Conservation (phyloP, 2,329 filamentous ascomycete species). For the Colletotrichum nymphaeae region DNA sequence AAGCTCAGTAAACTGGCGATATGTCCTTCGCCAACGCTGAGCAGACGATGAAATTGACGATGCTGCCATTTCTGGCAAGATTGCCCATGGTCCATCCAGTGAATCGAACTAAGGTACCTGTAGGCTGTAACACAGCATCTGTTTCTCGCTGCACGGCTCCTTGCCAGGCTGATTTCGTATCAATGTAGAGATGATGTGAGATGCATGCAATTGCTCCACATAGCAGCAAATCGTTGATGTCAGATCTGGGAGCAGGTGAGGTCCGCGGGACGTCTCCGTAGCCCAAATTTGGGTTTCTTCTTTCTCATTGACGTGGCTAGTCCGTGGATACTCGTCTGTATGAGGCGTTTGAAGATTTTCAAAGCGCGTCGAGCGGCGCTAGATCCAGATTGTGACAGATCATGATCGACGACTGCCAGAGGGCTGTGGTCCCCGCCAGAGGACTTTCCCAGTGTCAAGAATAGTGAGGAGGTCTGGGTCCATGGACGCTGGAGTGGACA, state of each 20-base stretch:
- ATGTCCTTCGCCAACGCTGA: neutral
- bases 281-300: neutral
- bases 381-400: constrained; percentile 38
- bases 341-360: constrained; percentile 13
- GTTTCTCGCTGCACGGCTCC: neutral
- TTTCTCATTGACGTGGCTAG: constrained; percentile 1
- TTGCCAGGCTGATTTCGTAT: constrained; percentile 3
- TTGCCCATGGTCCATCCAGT: neutral
- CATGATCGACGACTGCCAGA: constrained; percentile 33
- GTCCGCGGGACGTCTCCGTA: neutral
- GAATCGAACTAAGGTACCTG: neutral
- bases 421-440: constrained; percentile 9
- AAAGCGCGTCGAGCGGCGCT: neutral
- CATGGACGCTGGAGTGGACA: constrained; percentile 6
- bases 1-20: neutral
- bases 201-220: constrained; percentile 12
- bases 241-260: neutral
- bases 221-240: neutral
- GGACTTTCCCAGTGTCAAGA: constrained; percentile 19
- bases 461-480: constrained; percentile 17
- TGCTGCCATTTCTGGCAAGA: neutral
- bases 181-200: constrained; percentile 1
- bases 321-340: constrained; percentile 13
- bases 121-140: neutral
- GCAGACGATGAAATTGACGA: neutral